These are phyloP conservation scores for Musa acuminata DNA, from an alignment of 176 grass and related monocot species.

Conservation along the genomic window DNA sequence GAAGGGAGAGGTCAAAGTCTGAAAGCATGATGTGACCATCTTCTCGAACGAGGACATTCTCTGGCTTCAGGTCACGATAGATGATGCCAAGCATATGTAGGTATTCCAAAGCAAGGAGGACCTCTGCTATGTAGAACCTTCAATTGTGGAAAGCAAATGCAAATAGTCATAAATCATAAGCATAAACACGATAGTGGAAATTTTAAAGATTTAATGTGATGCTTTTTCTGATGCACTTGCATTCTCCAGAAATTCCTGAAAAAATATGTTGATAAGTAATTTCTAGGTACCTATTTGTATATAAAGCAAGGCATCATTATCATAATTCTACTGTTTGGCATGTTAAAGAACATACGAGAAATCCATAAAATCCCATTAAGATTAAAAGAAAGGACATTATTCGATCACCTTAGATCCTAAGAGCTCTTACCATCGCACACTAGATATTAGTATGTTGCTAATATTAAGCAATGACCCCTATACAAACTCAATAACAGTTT, in stretches of 20 bases:
- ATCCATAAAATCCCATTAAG: neutral
- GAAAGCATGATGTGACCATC: conserved; percentile 12
- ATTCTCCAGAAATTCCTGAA: neutral
- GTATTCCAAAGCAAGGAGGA: conserved; percentile 8
- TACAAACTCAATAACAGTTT: too few relatives aligned
- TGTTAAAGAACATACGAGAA: neutral
- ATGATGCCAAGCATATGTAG: conserved; percentile 11
- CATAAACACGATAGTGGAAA: neutral
- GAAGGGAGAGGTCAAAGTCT: conserved; percentile 9
- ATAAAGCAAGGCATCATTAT: neutral
- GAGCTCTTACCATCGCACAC: too few relatives aligned
- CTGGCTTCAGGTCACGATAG: conserved; percentile 8
- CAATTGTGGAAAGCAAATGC: neutral
- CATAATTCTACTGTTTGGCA: too few relatives aligned
- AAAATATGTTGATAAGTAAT: neutral
- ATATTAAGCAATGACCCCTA: too few relatives aligned
- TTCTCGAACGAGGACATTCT: conserved; percentile 11
- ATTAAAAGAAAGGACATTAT: too few relatives aligned
- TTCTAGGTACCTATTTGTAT: neutral
- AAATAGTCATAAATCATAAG: neutral
- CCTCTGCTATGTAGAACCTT: neutral
- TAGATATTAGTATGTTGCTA: too few relatives aligned
- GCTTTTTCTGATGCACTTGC: too few relatives aligned
- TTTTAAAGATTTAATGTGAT: neutral
- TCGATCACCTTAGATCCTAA: too few relatives aligned